These are phyloP conservation scores for Sugiyamaella neomexicana DNA, from an alignment of 1,139 yeast species.

Conservation along the genomic window DNA sequence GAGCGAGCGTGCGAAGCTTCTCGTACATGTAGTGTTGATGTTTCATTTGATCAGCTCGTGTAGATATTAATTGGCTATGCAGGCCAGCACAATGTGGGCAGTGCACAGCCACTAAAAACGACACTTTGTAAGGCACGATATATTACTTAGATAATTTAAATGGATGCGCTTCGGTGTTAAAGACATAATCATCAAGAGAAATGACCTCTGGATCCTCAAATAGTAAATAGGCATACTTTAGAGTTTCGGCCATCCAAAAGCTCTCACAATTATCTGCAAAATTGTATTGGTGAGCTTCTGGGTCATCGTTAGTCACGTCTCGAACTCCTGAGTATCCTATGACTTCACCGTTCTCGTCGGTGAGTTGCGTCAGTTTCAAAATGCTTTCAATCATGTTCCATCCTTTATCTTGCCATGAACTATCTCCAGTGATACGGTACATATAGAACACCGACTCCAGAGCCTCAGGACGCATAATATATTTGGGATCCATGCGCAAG, in stretches of 20 bases:
- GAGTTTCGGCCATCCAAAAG: constrained; percentile 79
- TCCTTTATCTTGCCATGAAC: constrained; percentile 67
- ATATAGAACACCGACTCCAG: constrained; percentile 73
- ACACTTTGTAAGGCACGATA: not conserved
- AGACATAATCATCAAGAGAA: constrained; percentile 69
- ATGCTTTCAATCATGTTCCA: constrained; percentile 62
- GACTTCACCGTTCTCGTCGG: constrained; percentile 44
- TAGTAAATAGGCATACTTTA: constrained; percentile 69
- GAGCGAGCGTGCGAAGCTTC: no score
- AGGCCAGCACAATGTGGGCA: not conserved
- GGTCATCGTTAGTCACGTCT: constrained; percentile 50
- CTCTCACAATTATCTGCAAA: constrained; percentile 55
- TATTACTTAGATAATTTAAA: constrained; percentile 36
- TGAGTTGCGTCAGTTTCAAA: constrained; percentile 35
- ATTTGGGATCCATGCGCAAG: constrained; percentile 48
- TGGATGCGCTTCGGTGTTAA: constrained; percentile 82
- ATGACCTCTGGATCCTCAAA: constrained; percentile 60
- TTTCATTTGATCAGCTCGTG: no score
- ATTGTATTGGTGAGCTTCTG: constrained; percentile 19
- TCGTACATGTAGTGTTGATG: no score
- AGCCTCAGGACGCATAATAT: constrained; percentile 70
- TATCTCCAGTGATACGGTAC: constrained; percentile 73
- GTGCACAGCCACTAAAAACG: not conserved
- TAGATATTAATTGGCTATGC: no score
- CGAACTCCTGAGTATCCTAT: constrained; percentile 49